Conservation (phyloP, 2,329 filamentous ascomycete species). For the Monosporascus cannonballus region DNA sequence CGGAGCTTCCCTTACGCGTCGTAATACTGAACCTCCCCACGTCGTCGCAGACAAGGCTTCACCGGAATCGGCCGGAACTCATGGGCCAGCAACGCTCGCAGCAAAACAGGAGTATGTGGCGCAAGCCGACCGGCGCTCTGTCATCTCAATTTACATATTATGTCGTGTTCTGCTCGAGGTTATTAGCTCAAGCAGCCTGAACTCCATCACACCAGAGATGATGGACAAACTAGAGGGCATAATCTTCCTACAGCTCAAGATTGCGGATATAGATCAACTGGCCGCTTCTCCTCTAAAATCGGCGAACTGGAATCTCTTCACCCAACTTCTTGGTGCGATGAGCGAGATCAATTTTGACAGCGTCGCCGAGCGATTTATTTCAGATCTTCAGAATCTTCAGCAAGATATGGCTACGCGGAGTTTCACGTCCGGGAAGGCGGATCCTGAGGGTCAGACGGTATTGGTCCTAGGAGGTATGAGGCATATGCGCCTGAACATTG, state of each 20-base stretch:
- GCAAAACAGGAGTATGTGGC: conserved; percentile 65
- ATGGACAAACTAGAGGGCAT: conserved; percentile 91
- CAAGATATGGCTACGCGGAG: conserved; percentile 69
- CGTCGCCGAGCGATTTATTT: conserved; percentile 75
- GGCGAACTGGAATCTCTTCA: conserved; percentile 94
- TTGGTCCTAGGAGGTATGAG: conserved; percentile 88
- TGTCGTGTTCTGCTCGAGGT: conserved; percentile 93
- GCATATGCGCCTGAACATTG: conserved; percentile 71
- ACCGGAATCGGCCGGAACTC: conserved; percentile 25
- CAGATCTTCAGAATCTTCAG: conserved; percentile 72
- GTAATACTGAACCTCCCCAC: conserved; percentile 69
- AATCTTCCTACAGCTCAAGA: conserved; percentile 92
- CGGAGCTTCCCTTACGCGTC: conserved; percentile 50
- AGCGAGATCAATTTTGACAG: conserved; percentile 85
- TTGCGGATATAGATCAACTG: conserved; percentile 76
- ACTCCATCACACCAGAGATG: conserved; percentile 82
- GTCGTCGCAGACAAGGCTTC: conserved; percentile 25
- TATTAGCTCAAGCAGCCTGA: conserved; percentile 79
- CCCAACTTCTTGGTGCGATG: conserved; percentile 91
- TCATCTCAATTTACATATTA: conserved; percentile 91
- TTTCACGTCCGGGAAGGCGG: conserved; percentile 50
- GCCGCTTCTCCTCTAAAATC: conserved; percentile 74
- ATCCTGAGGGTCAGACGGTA: conserved; percentile 76
- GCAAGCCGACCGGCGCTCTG: conserved; percentile 81
- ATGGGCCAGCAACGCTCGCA: conserved; percentile 34